A percentile compares a stretch with the other conserved stretches of the same genome.
Evolutionary conservation across 495 filamentous ascomycete species (phyloP).

Genomic region (Tetracladium marchalianum): DNA sequence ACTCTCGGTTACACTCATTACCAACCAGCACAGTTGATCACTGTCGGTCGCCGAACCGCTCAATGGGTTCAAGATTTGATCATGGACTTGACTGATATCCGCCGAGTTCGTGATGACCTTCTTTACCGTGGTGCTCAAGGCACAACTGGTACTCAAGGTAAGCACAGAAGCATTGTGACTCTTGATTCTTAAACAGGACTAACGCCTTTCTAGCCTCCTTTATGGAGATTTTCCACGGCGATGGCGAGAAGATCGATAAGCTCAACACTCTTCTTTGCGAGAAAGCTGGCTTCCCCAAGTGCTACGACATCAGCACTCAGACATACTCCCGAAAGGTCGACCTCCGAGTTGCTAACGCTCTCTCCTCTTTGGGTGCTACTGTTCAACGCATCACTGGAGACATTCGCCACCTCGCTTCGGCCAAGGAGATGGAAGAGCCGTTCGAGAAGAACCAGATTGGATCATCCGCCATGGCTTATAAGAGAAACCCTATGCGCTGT

Average conservation of each 20-base stretch:
- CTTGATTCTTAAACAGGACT: constrained; percentile 4
- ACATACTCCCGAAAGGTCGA: constrained; percentile 75
- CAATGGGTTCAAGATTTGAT: constrained; percentile 76
- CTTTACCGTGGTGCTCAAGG: constrained; percentile 80
- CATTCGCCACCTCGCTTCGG: constrained; percentile 63
- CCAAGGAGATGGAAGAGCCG: constrained; percentile 86
- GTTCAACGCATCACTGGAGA: constrained; percentile 66
- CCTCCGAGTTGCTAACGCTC: constrained; percentile 65
- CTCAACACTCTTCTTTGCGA: constrained; percentile 70
- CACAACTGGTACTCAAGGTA: constrained; percentile 60
- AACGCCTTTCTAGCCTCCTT: constrained; percentile 19
- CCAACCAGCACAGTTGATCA: constrained; percentile 71
- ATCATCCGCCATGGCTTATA: constrained; percentile 65
- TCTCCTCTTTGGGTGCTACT: constrained; percentile 75
- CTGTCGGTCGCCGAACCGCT: constrained; percentile 68
- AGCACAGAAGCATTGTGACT: constrained; percentile 1
- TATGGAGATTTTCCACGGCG: constrained; percentile 63
- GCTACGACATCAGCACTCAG: constrained; percentile 69
- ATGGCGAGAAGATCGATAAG: constrained; percentile 68
- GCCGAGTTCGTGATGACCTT: constrained; percentile 61
- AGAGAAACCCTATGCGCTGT: constrained; percentile 79
- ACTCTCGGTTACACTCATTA: constrained; percentile 79
- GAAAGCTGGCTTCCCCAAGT: constrained; percentile 72
- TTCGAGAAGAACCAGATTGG: constrained; percentile 76
- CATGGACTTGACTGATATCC: constrained; percentile 77